Percentiles rank a stretch among this genome's conserved stretches.
Evolutionary conservation across 1,284 basidiomycete species (phyloP).

Genomic region (Xerocomus amazonicus): DNA sequence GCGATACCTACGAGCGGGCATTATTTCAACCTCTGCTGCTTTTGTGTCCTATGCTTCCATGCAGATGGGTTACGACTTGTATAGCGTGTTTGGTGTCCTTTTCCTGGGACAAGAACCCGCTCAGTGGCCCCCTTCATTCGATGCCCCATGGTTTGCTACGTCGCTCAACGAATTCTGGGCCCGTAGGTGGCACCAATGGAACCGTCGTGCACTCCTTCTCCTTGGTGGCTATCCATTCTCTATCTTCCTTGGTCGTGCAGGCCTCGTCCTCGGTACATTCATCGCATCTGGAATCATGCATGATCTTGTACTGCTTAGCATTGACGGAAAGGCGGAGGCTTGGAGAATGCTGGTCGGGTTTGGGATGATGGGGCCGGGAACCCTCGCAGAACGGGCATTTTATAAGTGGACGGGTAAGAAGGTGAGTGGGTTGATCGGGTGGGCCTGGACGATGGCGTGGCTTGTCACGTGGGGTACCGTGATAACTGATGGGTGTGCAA

Average conservation of each 20-base stretch:
- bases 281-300: constrained; percentile 53
- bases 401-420: constrained; percentile 33
- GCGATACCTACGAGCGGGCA: constrained; percentile 42
- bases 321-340: constrained; percentile 47
- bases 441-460: constrained; percentile 38
- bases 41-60: constrained; percentile 37
- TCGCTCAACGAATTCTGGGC: constrained; percentile 43
- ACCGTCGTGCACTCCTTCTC: not conserved
- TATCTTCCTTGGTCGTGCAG: not conserved
- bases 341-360: constrained; percentile 47
- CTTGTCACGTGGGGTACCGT: constrained; percentile 43
- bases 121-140: constrained; percentile 40
- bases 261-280: constrained; percentile 46
- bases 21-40: constrained; percentile 41
- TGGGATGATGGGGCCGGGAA: constrained; percentile 49
- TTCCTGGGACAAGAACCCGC: constrained; percentile 31
- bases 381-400: constrained; percentile 43
- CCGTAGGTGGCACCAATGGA: constrained; percentile 41
- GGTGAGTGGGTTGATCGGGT: constrained; percentile 35
- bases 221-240: constrained; percentile 30
- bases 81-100: constrained; percentile 40
- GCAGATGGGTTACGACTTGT: constrained; percentile 10
- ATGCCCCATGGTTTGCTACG: constrained; percentile 36
- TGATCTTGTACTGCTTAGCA: constrained; percentile 43
- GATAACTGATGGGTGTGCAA: constrained; percentile 48